Conservation (phyloP, 441 rosid species). For the Bocquillonia castaneifolia region DNA sequence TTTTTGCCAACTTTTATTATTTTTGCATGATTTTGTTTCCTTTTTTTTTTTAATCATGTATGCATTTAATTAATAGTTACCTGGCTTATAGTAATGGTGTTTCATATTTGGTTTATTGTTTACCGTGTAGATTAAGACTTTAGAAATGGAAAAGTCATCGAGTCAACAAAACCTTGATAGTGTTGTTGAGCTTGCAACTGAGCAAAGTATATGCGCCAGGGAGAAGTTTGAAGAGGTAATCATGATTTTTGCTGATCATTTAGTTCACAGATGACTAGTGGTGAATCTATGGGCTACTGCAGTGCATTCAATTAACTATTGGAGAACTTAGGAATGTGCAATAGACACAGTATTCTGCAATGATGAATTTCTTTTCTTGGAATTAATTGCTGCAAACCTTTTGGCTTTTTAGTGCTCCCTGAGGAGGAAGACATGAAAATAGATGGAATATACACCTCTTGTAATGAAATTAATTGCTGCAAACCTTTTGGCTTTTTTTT, state of each 20-base stretch:
- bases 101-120: not conserved
- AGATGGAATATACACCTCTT: not conserved
- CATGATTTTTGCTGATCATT: conserved; percentile 6
- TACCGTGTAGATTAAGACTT: conserved; percentile 48
- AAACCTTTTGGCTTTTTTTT: not conserved
- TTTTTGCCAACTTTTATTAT: conserved; percentile 4
- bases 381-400: not conserved
- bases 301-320: not conserved
- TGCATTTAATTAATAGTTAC: not conserved
- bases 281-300: not conserved
- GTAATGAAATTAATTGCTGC: not conserved
- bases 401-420: not conserved
- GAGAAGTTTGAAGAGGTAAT: conserved; percentile 74
- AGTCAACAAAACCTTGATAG: conserved; percentile 64
- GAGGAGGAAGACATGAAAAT: not conserved
- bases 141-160: conserved; percentile 65
- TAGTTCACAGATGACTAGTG: not conserved
- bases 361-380: conserved; percentile 12
- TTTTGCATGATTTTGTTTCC: not conserved
- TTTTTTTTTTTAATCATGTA: not conserved
- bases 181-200: conserved; percentile 49
- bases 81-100: not conserved
- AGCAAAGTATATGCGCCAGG: conserved; percentile 49
- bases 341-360: not conserved
- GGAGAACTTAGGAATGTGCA: conserved; percentile 5